A percentile compares a stretch with the other conserved stretches of the same genome.
Evolutionary conservation across 1,284 basidiomycete genomes (phyloP).

Genomic region (Ustilago loliicola): DNA sequence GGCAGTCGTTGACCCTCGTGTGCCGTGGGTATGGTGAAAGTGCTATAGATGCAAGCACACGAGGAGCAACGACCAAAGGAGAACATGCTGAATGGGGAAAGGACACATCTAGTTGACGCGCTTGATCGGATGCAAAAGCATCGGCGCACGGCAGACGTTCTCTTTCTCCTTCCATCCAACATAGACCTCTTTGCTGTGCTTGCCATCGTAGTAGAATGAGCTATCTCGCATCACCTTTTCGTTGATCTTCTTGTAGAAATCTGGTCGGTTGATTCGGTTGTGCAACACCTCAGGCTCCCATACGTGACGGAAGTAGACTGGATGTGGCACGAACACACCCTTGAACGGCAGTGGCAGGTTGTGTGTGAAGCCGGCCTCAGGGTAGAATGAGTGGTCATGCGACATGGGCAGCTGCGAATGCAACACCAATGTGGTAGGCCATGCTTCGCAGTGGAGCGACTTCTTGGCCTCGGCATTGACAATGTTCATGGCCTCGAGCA

Average conservation of each 20-base stretch:
- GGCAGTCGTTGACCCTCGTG: slow-evolving; percentile 19
- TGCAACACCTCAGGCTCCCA: slow-evolving; percentile 68
- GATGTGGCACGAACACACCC: slow-evolving; percentile 69
- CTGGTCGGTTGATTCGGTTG: slow-evolving; percentile 65
- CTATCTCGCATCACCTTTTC: slow-evolving; percentile 69
- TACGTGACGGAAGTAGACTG: slow-evolving; percentile 70
- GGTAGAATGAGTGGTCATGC: slow-evolving; percentile 68
- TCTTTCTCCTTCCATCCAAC: slow-evolving; percentile 68
- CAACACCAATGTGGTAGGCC: slow-evolving; percentile 69
- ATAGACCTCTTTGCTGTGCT: slow-evolving; percentile 68
- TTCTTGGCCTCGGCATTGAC: slow-evolving; percentile 70
- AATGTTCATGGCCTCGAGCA: slow-evolving; percentile 70
- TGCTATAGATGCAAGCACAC: slow-evolving; percentile 9
- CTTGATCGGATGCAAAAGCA: slow-evolving; percentile 70
- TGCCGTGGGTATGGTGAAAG: slow-evolving; percentile 30
- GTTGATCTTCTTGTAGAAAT: slow-evolving; percentile 70
- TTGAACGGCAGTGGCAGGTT: slow-evolving; percentile 69
- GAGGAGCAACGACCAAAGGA: neutral
- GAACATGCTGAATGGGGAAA: neutral
- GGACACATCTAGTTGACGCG: slow-evolving; percentile 46
- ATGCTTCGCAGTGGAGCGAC: slow-evolving; percentile 70
- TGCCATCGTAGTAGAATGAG: slow-evolving; percentile 69
- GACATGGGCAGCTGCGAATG: slow-evolving; percentile 68
- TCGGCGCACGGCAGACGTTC: slow-evolving; percentile 68
- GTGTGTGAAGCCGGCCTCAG: slow-evolving; percentile 69